A percentile compares a stretch with the other conserved stretches of the same genome.
Conservation (phyloP, 805 yeast species). For the Pachysolen tannophilus region DNA sequence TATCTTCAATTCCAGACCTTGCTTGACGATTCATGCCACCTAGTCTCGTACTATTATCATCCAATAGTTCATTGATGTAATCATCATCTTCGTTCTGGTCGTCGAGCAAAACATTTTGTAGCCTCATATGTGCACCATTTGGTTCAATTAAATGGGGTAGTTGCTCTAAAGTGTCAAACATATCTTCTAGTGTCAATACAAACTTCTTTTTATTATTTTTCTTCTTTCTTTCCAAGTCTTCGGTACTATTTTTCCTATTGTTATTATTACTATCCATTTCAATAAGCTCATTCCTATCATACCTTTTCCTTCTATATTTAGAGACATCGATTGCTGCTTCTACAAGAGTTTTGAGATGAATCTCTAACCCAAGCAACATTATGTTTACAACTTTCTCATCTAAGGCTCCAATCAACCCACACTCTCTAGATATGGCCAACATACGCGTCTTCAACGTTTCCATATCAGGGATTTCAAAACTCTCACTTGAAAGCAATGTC, state of each 20-base stretch:
- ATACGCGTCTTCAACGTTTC: slow-evolving; percentile 61
- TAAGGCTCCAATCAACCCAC: slow-evolving; percentile 80
- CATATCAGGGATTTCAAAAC: slow-evolving; percentile 75
- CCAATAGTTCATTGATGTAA: background rate
- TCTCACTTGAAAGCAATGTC: slow-evolving; percentile 71
- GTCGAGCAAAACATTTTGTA: slow-evolving; percentile 39
- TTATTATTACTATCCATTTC: slow-evolving; percentile 9
- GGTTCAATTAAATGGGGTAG: slow-evolving; percentile 66
- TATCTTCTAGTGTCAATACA: slow-evolving; percentile 56
- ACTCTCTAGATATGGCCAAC: slow-evolving; percentile 79
- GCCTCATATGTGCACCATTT: slow-evolving; percentile 47
- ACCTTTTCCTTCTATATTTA: slow-evolving; percentile 46
- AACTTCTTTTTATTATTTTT: slow-evolving; percentile 22
- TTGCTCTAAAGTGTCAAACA: slow-evolving; percentile 54
- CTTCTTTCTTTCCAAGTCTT: slow-evolving; percentile 10
- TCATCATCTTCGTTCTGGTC: slow-evolving; percentile 47
- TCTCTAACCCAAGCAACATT: slow-evolving; percentile 71
- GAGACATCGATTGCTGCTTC: slow-evolving; percentile 71
- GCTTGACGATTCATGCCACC: slow-evolving; percentile 15
- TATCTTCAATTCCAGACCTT: slow-evolving; percentile 17
- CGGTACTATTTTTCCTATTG: background rate
- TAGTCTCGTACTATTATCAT: background rate
- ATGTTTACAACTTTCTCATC: slow-evolving; percentile 74
- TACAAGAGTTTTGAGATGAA: slow-evolving; percentile 64
- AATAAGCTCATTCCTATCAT: slow-evolving; percentile 27